Conservation (phyloP, 192 early-diverging fungal genomes). For the Dimargaris cristalligena region DNA sequence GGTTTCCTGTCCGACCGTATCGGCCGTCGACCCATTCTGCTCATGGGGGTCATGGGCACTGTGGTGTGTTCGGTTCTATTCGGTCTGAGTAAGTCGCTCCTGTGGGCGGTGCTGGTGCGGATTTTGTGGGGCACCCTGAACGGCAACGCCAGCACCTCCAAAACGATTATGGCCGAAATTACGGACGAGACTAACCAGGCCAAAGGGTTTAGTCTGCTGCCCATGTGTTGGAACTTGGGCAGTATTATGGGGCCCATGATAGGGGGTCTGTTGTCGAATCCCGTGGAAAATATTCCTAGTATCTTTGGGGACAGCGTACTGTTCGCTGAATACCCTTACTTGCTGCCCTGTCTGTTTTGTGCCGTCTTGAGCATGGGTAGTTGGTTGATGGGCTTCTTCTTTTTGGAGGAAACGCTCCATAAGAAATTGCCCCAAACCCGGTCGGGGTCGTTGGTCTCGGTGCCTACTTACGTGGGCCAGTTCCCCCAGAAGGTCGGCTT, state of each 20-base stretch:
- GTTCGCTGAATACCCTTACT: constrained; percentile 54
- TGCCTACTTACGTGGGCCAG: too few relatives aligned
- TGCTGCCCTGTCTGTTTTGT: constrained; percentile 65
- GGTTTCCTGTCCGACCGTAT: constrained; percentile 57
- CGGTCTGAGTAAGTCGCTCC: constrained; percentile 41
- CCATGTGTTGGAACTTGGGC: constrained; percentile 52
- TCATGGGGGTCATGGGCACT: constrained; percentile 65
- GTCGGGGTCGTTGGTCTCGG: not conserved
- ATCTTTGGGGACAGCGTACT: constrained; percentile 38
- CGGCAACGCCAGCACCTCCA: constrained; percentile 63
- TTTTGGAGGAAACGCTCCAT: constrained; percentile 41
- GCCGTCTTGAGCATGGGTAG: constrained; percentile 42
- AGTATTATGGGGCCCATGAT: constrained; percentile 45
- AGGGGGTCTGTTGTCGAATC: constrained; percentile 69
- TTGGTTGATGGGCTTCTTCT: constrained; percentile 40
- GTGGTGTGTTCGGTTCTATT: constrained; percentile 49
- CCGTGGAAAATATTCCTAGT: constrained; percentile 43
- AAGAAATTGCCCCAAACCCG: not conserved
- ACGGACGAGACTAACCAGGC: constrained; percentile 65
- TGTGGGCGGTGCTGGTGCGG: constrained; percentile 41
- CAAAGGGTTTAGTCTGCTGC: constrained; percentile 58
- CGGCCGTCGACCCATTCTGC: constrained; percentile 63
- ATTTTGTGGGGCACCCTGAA: constrained; percentile 51
- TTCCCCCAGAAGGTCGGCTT: too few relatives aligned
- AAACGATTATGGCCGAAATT: constrained; percentile 71